These are phyloP conservation scores for Sphagnum fallax DNA, from an alignment of 228 moss, liverwort and hornwort species.

Conservation along the genomic window DNA sequence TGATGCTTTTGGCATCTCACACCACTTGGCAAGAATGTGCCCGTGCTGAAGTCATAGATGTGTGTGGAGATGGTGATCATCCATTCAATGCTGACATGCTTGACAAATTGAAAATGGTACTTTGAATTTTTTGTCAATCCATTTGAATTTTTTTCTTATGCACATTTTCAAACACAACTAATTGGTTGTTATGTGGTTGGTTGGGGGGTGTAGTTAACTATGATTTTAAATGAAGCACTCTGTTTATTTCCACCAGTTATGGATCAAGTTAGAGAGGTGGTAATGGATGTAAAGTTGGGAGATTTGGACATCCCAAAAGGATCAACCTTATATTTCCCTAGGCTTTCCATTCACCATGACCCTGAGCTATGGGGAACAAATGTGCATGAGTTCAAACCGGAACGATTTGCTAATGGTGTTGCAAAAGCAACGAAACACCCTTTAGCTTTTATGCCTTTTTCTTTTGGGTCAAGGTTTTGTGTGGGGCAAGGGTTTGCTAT, in stretches of 20 bases:
- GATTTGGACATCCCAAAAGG: conserved; percentile 17
- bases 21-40: conserved; percentile 12
- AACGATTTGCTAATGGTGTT: conserved; percentile 22
- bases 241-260: conserved; percentile 16
- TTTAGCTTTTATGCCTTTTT: conserved; percentile 26
- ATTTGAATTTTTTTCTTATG: no score
- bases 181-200: no score
- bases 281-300: conserved; percentile 18
- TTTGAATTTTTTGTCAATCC: no score
- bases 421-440: conserved; percentile 13
- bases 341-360: conserved; percentile 13
- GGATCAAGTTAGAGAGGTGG: conserved; percentile 11
- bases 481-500: conserved; percentile 21
- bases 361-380: conserved; percentile 28
- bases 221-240: conserved; percentile 20
- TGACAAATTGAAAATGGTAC: no score
- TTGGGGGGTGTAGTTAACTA: conserved; percentile 6
- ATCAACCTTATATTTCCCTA: conserved; percentile 9
- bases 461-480: conserved; percentile 21
- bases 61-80: conserved; percentile 4
- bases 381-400: conserved; percentile 25
- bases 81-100: background rate
- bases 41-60: conserved; percentile 8
- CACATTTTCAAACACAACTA: no score
- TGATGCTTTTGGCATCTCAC: conserved; percentile 20